Conservation (phyloP, 139 green algal species). For the Mychonastes homosphaera region DNA sequence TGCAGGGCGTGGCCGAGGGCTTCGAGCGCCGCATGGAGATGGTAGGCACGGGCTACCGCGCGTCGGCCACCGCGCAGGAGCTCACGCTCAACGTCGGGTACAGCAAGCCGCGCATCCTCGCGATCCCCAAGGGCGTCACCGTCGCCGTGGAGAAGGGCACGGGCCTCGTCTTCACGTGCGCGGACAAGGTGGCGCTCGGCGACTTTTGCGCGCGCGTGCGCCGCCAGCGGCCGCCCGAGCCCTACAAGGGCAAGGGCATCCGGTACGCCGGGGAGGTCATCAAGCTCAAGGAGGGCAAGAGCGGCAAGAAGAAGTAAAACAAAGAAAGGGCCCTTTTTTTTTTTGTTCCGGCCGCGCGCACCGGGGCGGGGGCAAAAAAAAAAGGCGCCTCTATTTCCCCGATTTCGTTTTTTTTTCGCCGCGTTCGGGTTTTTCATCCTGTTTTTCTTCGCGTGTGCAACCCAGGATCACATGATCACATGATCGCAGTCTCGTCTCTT, state of each 20-base stretch:
- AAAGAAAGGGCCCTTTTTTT: too few species aligned
- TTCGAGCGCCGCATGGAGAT: slow-evolving; percentile 77
- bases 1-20: slow-evolving; percentile 72
- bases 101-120: slow-evolving; percentile 76
- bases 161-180: slow-evolving; percentile 56
- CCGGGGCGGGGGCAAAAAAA: too few species aligned
- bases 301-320: slow-evolving; percentile 61
- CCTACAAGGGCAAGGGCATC: slow-evolving; percentile 96
- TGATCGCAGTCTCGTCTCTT: too few species aligned
- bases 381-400: too few species aligned
- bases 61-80: slow-evolving; percentile 49
- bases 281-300: slow-evolving; percentile 92
- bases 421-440: too few species aligned
- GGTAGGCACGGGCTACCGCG: slow-evolving; percentile 88
- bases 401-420: too few species aligned
- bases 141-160: slow-evolving; percentile 82
- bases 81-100: slow-evolving; percentile 88
- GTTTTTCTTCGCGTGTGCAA: too few species aligned
- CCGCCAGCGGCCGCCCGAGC: slow-evolving; percentile 75
- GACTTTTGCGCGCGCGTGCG: slow-evolving; percentile 86
- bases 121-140: slow-evolving; percentile 70
- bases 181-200: slow-evolving; percentile 80
- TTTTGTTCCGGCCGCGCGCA: too few species aligned
- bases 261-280: slow-evolving; percentile 83
- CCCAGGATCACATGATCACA: too few species aligned